phyloP scores from a whole-genome alignment of 495 filamentous ascomycete species.

The Talaromyces adpressus region DNA sequence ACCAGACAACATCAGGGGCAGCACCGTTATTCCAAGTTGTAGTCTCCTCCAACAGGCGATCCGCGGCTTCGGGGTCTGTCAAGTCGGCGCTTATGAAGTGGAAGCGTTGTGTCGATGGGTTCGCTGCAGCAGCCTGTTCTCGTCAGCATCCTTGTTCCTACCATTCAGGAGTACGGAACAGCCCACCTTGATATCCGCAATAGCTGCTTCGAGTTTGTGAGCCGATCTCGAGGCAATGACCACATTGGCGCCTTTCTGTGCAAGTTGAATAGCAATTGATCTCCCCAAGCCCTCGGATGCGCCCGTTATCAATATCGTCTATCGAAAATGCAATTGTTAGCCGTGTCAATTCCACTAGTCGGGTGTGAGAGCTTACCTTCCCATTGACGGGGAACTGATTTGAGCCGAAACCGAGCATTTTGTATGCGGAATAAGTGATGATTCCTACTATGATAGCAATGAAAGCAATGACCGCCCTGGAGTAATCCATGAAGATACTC shows the following conservation, averaged over 20 bases:
- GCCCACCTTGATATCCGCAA: conserved; percentile 57
- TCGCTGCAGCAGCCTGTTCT: conserved; percentile 48
- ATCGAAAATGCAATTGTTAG: neutral
- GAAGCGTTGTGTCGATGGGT: conserved; percentile 65
- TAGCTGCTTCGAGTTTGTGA: conserved; percentile 63
- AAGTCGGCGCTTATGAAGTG: conserved; percentile 81
- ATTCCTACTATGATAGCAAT: conserved; percentile 40
- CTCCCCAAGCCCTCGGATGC: conserved; percentile 90
- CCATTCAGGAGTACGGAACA: neutral
- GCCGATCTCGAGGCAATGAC: conserved; percentile 75
- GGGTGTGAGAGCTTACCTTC: conserved; percentile 46
- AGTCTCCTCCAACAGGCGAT: conserved; percentile 60
- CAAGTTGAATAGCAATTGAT: conserved; percentile 61
- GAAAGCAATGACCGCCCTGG: conserved; percentile 24
- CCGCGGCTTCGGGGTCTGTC: conserved; percentile 56
- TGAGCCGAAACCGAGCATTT: conserved; percentile 62
- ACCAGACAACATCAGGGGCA: conserved; percentile 85
- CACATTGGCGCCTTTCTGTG: conserved; percentile 78
- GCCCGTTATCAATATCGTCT: conserved; percentile 86
- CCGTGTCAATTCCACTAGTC: neutral
- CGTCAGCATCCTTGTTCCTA: conserved; percentile 7
- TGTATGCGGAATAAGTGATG: conserved; percentile 33
- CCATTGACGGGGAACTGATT: conserved; percentile 81
- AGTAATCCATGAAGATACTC: conserved; percentile 22
- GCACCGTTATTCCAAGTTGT: conserved; percentile 74